Evolutionary conservation across 768 basidiomycete genomes (phyloP).

Genomic region (Leucosporidium creatinivorum): DNA sequence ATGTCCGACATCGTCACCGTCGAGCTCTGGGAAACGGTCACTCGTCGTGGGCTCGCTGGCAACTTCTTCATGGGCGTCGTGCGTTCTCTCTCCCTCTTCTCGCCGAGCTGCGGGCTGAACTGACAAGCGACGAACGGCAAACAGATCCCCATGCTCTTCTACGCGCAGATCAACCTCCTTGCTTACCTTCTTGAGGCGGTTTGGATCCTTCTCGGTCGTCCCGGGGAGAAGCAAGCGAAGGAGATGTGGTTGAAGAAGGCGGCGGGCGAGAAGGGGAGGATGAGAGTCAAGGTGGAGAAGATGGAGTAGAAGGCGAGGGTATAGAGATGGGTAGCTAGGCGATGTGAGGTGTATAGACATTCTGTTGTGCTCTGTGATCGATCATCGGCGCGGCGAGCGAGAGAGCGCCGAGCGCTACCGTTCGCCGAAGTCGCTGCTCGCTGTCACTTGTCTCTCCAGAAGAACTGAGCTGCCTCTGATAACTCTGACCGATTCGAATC

Average conservation of each 20-base stretch:
- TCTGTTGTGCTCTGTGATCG: too few species aligned
- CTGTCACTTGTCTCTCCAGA: too few species aligned
- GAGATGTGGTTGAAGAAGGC: constrained; percentile 2
- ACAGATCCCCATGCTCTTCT: constrained; percentile 34
- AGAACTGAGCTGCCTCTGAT: too few species aligned
- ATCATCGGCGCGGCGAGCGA: too few species aligned
- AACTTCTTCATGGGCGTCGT: constrained; percentile 57
- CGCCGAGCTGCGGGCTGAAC: background rate
- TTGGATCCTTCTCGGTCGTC: constrained; percentile 16
- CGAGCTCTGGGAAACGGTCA: constrained; percentile 58
- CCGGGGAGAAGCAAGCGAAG: background rate
- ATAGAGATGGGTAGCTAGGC: background rate
- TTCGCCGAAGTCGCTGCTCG: too few species aligned
- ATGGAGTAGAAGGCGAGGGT: background rate
- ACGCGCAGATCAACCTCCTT: constrained; percentile 24
- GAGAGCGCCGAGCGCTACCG: too few species aligned
- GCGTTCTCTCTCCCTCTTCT: background rate
- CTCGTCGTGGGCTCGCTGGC: constrained; percentile 51
- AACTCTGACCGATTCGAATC: too few species aligned
- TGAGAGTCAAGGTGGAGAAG: background rate
- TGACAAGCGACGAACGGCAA: background rate
- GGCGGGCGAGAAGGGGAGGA: background rate
- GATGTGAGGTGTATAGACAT: too few species aligned
- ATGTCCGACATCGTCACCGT: constrained; percentile 50
- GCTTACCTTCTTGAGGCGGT: constrained; percentile 25